Evolutionary conservation across 1,284 basidiomycete genomes (phyloP).

Genomic region (Rhodofomes roseus): DNA sequence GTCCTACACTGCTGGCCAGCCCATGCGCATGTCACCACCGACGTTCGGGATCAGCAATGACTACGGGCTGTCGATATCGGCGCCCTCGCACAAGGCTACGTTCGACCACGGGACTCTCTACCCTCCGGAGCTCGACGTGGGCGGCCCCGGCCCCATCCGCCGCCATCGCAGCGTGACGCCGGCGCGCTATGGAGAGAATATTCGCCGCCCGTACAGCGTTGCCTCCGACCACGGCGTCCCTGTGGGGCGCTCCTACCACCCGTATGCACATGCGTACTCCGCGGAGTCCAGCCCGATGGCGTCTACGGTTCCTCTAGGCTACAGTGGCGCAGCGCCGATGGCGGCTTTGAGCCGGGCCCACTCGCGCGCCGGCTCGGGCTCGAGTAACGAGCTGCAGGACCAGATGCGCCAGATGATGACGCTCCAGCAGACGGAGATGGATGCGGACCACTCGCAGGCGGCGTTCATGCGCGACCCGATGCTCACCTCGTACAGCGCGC

Average conservation of each 20-base stretch:
- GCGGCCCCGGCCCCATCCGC: conserved; percentile 52
- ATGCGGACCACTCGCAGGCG: conserved; percentile 11
- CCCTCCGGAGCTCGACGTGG: conserved; percentile 33
- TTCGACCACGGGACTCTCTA: conserved; percentile 59
- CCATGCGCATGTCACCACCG: conserved; percentile 12
- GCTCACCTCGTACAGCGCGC: conserved; percentile 11
- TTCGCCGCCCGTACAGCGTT: conserved; percentile 48
- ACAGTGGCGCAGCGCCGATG: conserved; percentile 15
- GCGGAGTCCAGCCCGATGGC: conserved; percentile 57
- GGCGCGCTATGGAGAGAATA: conserved; percentile 43
- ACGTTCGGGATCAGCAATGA: conserved; percentile 10
- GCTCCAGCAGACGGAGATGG: conserved; percentile 21
- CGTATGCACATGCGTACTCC: conserved; percentile 44
- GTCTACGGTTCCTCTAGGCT: conserved; percentile 42
- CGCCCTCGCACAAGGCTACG: conserved; percentile 61
- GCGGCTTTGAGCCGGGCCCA: conserved; percentile 4
- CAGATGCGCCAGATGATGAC: conserved; percentile 30
- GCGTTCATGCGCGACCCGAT: conserved; percentile 3
- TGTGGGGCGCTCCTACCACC: conserved; percentile 43
- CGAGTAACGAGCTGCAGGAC: conserved; percentile 27
- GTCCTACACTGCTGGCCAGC: conserved; percentile 14
- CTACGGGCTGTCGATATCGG: conserved; percentile 47
- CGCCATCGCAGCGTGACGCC: conserved; percentile 76
- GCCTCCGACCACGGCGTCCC: conserved; percentile 35
- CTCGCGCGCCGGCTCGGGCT: conserved; percentile 24